Conservation (phyloP, 495 filamentous ascomycete species). For the Neurospora sp. region DNA sequence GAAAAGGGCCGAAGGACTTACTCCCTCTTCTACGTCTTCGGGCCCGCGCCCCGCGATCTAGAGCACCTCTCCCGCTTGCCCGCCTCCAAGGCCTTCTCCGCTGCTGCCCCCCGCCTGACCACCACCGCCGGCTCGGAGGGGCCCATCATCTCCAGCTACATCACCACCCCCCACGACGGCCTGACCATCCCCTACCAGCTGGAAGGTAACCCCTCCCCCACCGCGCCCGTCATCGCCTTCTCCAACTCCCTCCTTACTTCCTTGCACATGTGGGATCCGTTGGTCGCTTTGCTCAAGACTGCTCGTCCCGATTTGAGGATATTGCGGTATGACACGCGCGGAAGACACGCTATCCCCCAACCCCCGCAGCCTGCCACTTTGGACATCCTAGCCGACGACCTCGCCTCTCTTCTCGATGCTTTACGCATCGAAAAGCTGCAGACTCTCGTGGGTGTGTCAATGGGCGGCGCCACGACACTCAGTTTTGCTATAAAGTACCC, state of each 20-base stretch:
- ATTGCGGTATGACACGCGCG: slow-evolving; percentile 61
- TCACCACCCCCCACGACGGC: slow-evolving; percentile 58
- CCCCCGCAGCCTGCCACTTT: slow-evolving; percentile 38
- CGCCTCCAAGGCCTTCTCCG: slow-evolving; percentile 33
- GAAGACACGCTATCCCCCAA: slow-evolving; percentile 41
- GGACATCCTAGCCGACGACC: slow-evolving; percentile 55
- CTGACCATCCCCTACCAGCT: slow-evolving; percentile 59
- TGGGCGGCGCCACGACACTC: slow-evolving; percentile 60
- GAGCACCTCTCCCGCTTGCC: slow-evolving; percentile 32
- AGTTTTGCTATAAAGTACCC: too few relatives aligned
- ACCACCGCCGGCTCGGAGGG: slow-evolving; percentile 26
- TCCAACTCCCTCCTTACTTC: slow-evolving; percentile 66
- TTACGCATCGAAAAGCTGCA: slow-evolving; percentile 51
- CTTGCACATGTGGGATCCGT: slow-evolving; percentile 74
- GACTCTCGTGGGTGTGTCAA: slow-evolving; percentile 59
- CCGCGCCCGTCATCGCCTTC: slow-evolving; percentile 59
- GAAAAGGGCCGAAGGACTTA: slow-evolving; percentile 48
- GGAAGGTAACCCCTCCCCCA: slow-evolving; percentile 56
- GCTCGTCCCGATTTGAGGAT: slow-evolving; percentile 59
- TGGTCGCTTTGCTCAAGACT: too few relatives aligned
- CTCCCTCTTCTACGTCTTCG: slow-evolving; percentile 69
- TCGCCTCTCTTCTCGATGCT: slow-evolving; percentile 46
- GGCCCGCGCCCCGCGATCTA: slow-evolving; percentile 60
- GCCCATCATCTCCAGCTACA: slow-evolving; percentile 45
- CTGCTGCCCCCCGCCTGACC: slow-evolving; percentile 41